Base-by-base conservation (phyloP, 2,329 filamentous ascomycete genomes). In the Chalara sp. region DNA sequence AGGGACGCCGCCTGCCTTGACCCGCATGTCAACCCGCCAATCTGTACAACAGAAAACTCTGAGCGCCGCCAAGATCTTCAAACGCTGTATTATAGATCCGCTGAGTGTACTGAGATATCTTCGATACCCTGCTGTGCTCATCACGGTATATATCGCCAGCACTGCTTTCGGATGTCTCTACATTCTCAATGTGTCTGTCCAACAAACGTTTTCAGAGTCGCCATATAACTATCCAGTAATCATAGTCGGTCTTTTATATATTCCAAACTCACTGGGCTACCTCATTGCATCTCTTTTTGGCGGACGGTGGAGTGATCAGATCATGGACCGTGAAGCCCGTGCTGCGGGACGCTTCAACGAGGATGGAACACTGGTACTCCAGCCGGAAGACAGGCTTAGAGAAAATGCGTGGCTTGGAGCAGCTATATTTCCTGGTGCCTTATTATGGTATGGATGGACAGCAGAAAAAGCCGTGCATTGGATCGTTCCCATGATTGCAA, bases 321-420 rank as follows among this genome's bases (percentile, higher is more conserved):
- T 93, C 67, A 93, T 93, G 89, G 75, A 79, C 32, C 79, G 86
- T 21, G 84, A 89, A 66, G 89, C 89, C 1, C 72, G 70, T n/a
- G 83, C 76, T 56, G 86, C 85, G 0, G 80, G 80, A 10, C 74
- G 87, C 29, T 86, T 84, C 60, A 86, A 89, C 58, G 76, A 76
- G 35, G 68, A 79, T 37, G 87, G 87, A 11, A 78, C 76, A 52
- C 71, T 89, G 21, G 70, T 88, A 7, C 86, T 81, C 61, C 72
- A 81, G 2, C 89, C 89, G 0, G 89, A 93, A 68, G 89, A 95
- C 65, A 79, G 89, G 10, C 87, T 93, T 80, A 76, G 83, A 42
- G 86, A 92, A 63, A 93, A 95, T 63, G 85, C 86, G 3, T 92
- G 84, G 84, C 67, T 91, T 1, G 85, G 84, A 3, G 83, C 83